A percentile compares a stretch with the other conserved stretches of the same genome.
These are phyloP conservation scores for Penicillium fuscoglaucum DNA, from an alignment of 2,329 filamentous ascomycete genomes.

Conservation along the genomic window DNA sequence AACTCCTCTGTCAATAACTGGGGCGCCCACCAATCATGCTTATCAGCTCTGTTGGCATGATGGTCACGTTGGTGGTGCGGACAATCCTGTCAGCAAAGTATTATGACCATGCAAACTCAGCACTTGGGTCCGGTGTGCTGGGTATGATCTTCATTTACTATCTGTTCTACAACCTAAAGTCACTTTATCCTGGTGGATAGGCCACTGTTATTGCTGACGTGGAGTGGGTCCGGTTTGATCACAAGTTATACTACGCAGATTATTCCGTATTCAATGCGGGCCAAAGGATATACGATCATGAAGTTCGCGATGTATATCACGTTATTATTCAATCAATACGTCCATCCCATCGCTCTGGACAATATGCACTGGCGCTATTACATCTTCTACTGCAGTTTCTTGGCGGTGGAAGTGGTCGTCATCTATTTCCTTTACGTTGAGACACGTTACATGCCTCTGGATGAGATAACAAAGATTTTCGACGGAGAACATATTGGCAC, in stretches of 20 bases:
- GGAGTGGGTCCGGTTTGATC: slow-evolving; percentile 27
- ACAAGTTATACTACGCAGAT: slow-evolving; percentile 50
- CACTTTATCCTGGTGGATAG: neutral
- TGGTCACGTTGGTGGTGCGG: slow-evolving; percentile 45
- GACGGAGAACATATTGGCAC: slow-evolving; percentile 21
- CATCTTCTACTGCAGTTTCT: slow-evolving; percentile 39
- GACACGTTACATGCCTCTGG: slow-evolving; percentile 35
- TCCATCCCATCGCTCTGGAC: slow-evolving; percentile 35
- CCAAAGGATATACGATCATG: slow-evolving; percentile 48
- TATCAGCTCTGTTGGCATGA: slow-evolving; percentile 46
- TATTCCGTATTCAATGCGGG: slow-evolving; percentile 51
- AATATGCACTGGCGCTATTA: slow-evolving; percentile 41
- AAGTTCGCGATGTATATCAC: slow-evolving; percentile 35
- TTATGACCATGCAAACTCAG: slow-evolving; percentile 29
- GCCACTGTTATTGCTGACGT: neutral
- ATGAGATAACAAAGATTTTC: slow-evolving; percentile 40
- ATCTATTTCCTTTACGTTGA: slow-evolving; percentile 42
- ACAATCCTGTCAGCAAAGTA: slow-evolving; percentile 44
- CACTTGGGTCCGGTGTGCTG: slow-evolving; percentile 41
- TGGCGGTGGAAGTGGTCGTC: slow-evolving; percentile 32
- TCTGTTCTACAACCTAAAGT: slow-evolving; percentile 37
- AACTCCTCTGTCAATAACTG: slow-evolving; percentile 45
- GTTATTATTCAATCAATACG: slow-evolving; percentile 41
- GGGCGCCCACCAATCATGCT: slow-evolving; percentile 48
- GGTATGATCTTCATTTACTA: slow-evolving; percentile 49